A percentile compares a stretch with the other conserved stretches of the same genome.
Evolutionary conservation across 257 asterid genomes (phyloP).

Genomic region (Primulina tabacum): DNA sequence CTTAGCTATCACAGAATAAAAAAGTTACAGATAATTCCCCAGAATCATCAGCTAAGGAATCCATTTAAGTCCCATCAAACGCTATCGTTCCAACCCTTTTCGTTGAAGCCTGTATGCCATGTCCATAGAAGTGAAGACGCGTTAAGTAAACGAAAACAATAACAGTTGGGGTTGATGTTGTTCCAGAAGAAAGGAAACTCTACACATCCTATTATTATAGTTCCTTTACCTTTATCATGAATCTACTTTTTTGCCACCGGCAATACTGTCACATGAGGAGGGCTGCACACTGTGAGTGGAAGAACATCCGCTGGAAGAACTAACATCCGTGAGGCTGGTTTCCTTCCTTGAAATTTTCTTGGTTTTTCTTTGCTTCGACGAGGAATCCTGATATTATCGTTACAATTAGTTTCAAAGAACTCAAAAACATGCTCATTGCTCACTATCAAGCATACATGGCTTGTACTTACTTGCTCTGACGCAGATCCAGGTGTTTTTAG

Average conservation of each 20-base stretch:
- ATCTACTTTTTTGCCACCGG: slow-evolving; percentile 50
- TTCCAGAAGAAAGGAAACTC: background rate
- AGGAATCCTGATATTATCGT: slow-evolving; percentile 53
- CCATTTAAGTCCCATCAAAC: background rate
- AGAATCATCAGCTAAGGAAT: background rate
- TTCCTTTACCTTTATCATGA: slow-evolving; percentile 28
- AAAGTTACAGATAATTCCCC: background rate
- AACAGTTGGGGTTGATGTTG: background rate
- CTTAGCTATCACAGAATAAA: background rate
- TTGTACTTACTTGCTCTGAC: slow-evolving; percentile 60
- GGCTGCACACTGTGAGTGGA: slow-evolving; percentile 78
- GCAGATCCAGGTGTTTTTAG: slow-evolving; percentile 96
- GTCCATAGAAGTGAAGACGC: background rate
- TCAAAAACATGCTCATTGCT: background rate
- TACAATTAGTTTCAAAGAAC: slow-evolving; percentile 9
- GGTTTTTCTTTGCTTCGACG: slow-evolving; percentile 55
- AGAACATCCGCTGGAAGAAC: slow-evolving; percentile 89
- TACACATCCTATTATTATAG: background rate
- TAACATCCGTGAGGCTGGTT: slow-evolving; percentile 53
- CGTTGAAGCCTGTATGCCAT: background rate
- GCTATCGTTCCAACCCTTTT: background rate
- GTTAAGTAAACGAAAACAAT: background rate
- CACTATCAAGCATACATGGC: slow-evolving; percentile 16
- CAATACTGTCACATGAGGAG: slow-evolving; percentile 67
- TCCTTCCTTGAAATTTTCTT: slow-evolving; percentile 57